These are phyloP conservation scores for Cymodocea nodosa DNA, from an alignment of 116 monocot genomes.

Conservation along the genomic window DNA sequence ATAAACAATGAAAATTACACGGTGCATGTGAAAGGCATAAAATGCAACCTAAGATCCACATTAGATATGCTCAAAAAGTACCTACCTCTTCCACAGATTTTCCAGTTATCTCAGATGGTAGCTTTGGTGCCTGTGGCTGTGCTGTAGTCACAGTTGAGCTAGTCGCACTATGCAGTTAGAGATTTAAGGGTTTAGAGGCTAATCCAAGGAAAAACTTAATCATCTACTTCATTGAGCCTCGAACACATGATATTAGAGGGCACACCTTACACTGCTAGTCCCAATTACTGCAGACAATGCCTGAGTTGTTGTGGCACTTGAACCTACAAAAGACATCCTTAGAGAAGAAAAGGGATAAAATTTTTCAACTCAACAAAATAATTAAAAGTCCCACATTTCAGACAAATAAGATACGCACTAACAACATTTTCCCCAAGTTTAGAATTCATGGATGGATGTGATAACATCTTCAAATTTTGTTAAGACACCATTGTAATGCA, in stretches of 20 bases:
- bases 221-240: neutral
- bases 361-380: neutral
- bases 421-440: neutral
- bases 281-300: slow-evolving; percentile 25
- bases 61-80: neutral
- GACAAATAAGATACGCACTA: neutral
- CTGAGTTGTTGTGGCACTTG: slow-evolving; percentile 30
- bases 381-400: neutral
- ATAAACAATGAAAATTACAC: neutral
- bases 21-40: neutral
- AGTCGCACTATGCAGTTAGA: slow-evolving; percentile 12
- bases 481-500: neutral
- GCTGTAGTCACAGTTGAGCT: slow-evolving; percentile 18
- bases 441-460: neutral
- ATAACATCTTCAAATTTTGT: too few relatives aligned
- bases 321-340: slow-evolving; percentile 4
- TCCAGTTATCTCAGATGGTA: slow-evolving; percentile 81
- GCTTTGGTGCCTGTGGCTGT: slow-evolving; percentile 37
- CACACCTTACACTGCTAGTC: slow-evolving; percentile 23
- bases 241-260: neutral
- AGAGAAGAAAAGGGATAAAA: too few relatives aligned
- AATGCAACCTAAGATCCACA: neutral
- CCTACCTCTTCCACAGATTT: slow-evolving; percentile 90
- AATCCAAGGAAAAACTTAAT: neutral
- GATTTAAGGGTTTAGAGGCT: neutral